A percentile compares a stretch with the other conserved stretches of the same genome.
Conservation (phyloP, 306 rosid species). For the Prunus persica region Prunus_persica_NCBIv2 NC_034016.1:20539001-20539500, state of each 20-base stretch:
- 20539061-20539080: background rate
- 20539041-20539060: background rate
- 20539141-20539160: background rate
- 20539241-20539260: background rate
- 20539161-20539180: background rate
- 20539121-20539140: background rate
- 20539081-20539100: background rate
- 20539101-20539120: background rate
- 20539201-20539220: slow-evolving; percentile 1
- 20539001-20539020: background rate
- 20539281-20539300: background rate
- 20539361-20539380: background rate
- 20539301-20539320: background rate
- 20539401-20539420: background rate
- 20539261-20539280: background rate
- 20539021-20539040: background rate
- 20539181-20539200: slow-evolving; percentile 16
- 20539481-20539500: background rate
- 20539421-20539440: background rate
- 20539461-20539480: background rate
- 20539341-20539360: too few relatives aligned
- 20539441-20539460: background rate
- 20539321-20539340: background rate
- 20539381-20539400: background rate
- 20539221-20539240: slow-evolving; percentile 20